phyloP scores from a whole-genome alignment of 2,329 filamentous ascomycete genomes.

The Fusarium nurragi region DNA sequence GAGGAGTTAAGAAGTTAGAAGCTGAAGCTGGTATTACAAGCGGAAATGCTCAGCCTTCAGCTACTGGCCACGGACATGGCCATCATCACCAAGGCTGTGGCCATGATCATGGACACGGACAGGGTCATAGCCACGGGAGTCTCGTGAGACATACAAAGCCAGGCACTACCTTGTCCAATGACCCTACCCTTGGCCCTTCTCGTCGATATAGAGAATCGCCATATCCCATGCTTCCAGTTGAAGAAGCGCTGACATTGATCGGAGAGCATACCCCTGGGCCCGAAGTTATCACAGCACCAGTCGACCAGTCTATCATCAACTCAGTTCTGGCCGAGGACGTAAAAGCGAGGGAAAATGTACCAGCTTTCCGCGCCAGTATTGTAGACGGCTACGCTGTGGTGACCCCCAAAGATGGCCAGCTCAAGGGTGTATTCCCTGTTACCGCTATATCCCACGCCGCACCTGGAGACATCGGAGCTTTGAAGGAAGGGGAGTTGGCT shows the following conservation, averaged over 20 bases:
- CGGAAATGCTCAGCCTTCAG: slow-evolving; percentile 44
- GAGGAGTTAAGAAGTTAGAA: slow-evolving; percentile 85
- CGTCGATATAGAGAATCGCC: slow-evolving; percentile 85
- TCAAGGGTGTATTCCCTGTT: slow-evolving; percentile 86
- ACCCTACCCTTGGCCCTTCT: slow-evolving; percentile 68
- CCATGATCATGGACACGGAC: slow-evolving; percentile 64
- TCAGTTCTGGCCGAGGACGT: slow-evolving; percentile 86
- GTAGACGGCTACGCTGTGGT: slow-evolving; percentile 95
- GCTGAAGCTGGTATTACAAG: slow-evolving; percentile 74
- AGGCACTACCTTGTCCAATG: slow-evolving; percentile 67
- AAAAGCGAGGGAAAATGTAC: slow-evolving; percentile 81
- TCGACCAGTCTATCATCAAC: slow-evolving; percentile 75
- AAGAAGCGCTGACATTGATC: slow-evolving; percentile 80
- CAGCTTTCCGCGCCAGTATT: slow-evolving; percentile 93
- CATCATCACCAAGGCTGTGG: slow-evolving; percentile 63
- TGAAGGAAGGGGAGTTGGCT: slow-evolving; percentile 80
- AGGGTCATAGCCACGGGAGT: slow-evolving; percentile 69
- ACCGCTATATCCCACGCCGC: slow-evolving; percentile 87
- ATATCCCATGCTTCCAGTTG: slow-evolving; percentile 89
- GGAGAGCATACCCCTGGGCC: slow-evolving; percentile 75
- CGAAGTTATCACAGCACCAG: slow-evolving; percentile 63
- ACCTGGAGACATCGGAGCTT: slow-evolving; percentile 69
- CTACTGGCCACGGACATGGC: slow-evolving; percentile 54
- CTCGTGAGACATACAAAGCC: slow-evolving; percentile 78
- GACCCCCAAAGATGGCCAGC: slow-evolving; percentile 67